A percentile compares a stretch with the other conserved stretches of the same genome.
These are phyloP conservation scores for Pseudogymnoascus sp. DNA, from an alignment of 2,329 filamentous ascomycete species.

Conservation along the genomic window DNA sequence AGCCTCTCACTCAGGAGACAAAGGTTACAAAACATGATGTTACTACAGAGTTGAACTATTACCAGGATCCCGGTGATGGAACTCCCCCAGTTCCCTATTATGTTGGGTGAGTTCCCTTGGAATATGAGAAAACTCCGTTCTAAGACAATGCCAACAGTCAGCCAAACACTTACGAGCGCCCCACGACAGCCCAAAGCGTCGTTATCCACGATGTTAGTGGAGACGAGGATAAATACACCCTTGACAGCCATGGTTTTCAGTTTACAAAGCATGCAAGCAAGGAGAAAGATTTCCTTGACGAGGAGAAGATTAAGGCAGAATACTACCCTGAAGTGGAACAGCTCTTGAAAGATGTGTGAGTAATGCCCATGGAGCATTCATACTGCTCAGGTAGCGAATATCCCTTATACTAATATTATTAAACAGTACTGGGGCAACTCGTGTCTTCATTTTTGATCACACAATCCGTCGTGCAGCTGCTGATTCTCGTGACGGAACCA, in stretches of 20 bases:
- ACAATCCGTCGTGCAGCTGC: conserved; percentile 58
- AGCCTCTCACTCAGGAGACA: background rate
- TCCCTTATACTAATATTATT: background rate
- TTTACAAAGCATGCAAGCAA: conserved; percentile 49
- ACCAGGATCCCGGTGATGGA: conserved; percentile 16
- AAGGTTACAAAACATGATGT: conserved; percentile 15
- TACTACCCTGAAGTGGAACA: conserved; percentile 80
- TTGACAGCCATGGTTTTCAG: conserved; percentile 71
- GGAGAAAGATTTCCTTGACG: conserved; percentile 55
- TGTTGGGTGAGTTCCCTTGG: conserved; percentile 11
- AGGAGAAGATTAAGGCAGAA: conserved; percentile 54
- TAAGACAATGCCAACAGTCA: background rate
- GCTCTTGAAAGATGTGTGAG: conserved; percentile 47
- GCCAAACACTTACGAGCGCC: conserved; percentile 10
- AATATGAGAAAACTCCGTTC: background rate
- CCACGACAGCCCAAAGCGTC: conserved; percentile 34
- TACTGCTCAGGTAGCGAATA: background rate
- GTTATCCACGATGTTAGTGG: conserved; percentile 64
- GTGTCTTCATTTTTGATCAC: conserved; percentile 73
- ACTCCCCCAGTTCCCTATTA: conserved; percentile 14
- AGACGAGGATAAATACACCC: conserved; percentile 52
- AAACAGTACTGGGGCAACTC: conserved; percentile 22
- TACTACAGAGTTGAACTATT: conserved; percentile 17
- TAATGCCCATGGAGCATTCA: background rate
- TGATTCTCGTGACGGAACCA: conserved; percentile 37